A percentile compares a stretch with the other conserved stretches of the same genome.
These are phyloP conservation scores for Pseudogymnoascus sp. DNA, from an alignment of 2,329 filamentous ascomycete species.

Conservation along the genomic window DNA sequence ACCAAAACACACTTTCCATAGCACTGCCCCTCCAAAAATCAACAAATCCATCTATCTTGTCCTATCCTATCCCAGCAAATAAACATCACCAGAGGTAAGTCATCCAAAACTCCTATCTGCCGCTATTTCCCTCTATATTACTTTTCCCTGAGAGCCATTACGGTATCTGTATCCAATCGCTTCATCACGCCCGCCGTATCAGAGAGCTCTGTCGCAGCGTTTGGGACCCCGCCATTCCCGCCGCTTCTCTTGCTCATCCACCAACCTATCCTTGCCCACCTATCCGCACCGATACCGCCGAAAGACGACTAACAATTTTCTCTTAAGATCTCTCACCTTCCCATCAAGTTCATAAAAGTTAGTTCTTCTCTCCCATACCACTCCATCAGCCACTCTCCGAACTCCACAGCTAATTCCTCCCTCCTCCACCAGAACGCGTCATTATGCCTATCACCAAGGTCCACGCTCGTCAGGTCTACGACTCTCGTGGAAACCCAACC, in stretches of 20 bases:
- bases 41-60: not conserved
- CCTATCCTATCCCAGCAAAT: not conserved
- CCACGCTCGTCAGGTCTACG: constrained; percentile 92
- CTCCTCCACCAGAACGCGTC: constrained; percentile 21
- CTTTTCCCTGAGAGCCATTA: not conserved
- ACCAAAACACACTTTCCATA: not conserved
- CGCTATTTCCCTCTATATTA: not conserved
- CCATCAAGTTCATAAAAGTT: not conserved
- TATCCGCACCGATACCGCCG: not conserved
- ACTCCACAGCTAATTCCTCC: not conserved
- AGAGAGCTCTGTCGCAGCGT: constrained; percentile 13
- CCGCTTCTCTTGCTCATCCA: constrained; percentile 11
- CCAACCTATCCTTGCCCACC: not conserved
- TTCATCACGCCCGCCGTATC: constrained; percentile 15
- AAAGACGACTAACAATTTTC: not conserved
- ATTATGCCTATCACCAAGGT: constrained; percentile 88
- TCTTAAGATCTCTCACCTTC: constrained; percentile 1
- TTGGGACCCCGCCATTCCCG: constrained; percentile 12
- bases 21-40: not conserved
- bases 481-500: constrained; percentile 97
- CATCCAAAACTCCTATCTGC: not conserved
- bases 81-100: not conserved
- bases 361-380: not conserved
- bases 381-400: not conserved
- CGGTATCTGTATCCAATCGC: not conserved